These are phyloP conservation scores for Pseudoneurospora amorphoporcata DNA, from an alignment of 495 filamentous ascomycete species.

Conservation along the genomic window DNA sequence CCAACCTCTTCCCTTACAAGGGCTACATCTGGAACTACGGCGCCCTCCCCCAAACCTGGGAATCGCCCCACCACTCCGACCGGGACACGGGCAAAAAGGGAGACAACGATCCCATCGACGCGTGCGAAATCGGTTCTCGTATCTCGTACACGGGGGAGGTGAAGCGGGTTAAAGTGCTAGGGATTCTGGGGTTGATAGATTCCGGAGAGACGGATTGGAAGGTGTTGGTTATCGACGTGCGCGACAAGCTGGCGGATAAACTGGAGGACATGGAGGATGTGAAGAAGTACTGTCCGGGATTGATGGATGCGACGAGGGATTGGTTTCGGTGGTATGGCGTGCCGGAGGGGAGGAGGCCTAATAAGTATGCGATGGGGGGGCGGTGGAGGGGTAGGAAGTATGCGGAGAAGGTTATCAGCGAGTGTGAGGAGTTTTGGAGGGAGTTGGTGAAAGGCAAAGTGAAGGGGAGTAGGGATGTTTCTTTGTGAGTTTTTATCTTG, in stretches of 20 bases:
- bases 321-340: slow-evolving; percentile 20
- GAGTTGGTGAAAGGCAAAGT: slow-evolving; percentile 11
- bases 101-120: slow-evolving; percentile 21
- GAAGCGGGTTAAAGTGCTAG: slow-evolving; percentile 19
- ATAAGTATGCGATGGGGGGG: slow-evolving; percentile 12
- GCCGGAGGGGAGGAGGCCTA: slow-evolving; percentile 8
- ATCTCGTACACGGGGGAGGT: slow-evolving; percentile 8
- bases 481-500: slow-evolving; percentile 3
- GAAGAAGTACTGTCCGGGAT: slow-evolving; percentile 13
- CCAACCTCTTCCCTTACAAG: slow-evolving; percentile 15
- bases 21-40: slow-evolving; percentile 22
- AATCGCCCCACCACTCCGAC: slow-evolving; percentile 6
- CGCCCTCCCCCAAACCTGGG: slow-evolving; percentile 17
- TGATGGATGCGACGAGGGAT: slow-evolving; percentile 17
- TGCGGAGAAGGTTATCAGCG: slow-evolving; percentile 9
- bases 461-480: slow-evolving; percentile 3
- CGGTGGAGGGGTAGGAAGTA: slow-evolving; percentile 3
- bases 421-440: slow-evolving; percentile 13
- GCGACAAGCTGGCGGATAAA: slow-evolving; percentile 13
- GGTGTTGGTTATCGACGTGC: slow-evolving; percentile 18
- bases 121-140: slow-evolving; percentile 8
- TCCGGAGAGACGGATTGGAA: slow-evolving; percentile 29
- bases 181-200: slow-evolving; percentile 24
- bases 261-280: slow-evolving; percentile 21
- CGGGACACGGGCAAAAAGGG: slow-evolving; percentile 2